Conservation (phyloP, 768 basidiomycete genomes). For the Fomitopsis pulvina region DNA sequence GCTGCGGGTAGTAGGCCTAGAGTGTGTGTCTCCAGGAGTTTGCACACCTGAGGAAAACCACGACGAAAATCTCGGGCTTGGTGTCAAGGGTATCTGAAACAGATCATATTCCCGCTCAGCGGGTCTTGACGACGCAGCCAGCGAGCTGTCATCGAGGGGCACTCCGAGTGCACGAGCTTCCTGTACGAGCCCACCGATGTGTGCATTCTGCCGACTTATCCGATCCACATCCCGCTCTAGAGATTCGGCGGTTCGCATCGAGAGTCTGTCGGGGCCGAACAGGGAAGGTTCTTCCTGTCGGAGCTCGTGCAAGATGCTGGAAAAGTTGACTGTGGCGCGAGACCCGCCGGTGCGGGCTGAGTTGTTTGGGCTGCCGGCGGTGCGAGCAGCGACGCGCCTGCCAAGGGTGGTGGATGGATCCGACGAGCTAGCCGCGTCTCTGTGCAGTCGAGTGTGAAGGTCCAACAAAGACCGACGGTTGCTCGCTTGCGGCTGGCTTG, state of each 20-base stretch:
- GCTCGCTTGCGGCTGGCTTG: not conserved
- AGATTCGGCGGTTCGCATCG: not conserved
- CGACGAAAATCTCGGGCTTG: not conserved
- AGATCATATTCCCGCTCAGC: not conserved
- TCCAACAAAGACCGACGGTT: conserved; percentile 1
- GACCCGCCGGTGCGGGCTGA: not conserved
- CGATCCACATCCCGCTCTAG: not conserved
- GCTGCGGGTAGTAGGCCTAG: not conserved
- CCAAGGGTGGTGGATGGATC: conserved; percentile 15
- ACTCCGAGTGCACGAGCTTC: not conserved
- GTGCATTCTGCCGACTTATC: not conserved
- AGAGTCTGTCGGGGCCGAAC: not conserved
- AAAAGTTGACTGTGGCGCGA: too few species aligned
- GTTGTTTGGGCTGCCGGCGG: not conserved
- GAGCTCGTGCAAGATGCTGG: not conserved
- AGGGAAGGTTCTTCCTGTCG: not conserved
- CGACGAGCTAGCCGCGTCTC: not conserved
- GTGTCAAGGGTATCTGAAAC: not conserved
- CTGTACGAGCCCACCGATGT: not conserved
- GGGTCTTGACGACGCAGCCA: not conserved
- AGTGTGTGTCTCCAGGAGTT: not conserved
- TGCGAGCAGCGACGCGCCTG: conserved; percentile 15
- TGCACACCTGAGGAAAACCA: not conserved
- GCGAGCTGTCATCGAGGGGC: not conserved
- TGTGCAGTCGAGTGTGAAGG: not conserved